phyloP scores from a whole-genome alignment of 2,329 filamentous ascomycete genomes.

The Lachnellula occidentalis region DNA sequence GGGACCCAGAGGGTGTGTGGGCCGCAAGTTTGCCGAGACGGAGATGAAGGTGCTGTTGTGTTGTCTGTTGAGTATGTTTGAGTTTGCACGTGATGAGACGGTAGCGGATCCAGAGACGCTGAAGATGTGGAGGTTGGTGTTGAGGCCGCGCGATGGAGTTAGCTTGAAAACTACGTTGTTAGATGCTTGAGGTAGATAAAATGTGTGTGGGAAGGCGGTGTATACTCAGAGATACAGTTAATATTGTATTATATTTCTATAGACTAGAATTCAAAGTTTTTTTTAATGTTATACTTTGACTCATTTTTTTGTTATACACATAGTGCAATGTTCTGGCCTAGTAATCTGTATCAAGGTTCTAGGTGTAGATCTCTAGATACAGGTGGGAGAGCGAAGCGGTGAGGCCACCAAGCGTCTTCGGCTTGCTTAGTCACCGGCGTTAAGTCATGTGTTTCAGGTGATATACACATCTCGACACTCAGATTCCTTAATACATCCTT shows the following conservation, averaged over 20 bases:
- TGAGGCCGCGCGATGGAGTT: constrained; percentile 40
- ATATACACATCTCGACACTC: too few relatives aligned
- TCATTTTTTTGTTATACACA: too few relatives aligned
- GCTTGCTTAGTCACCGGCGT: too few relatives aligned
- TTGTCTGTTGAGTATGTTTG: constrained; percentile 32
- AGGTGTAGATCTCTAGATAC: too few relatives aligned
- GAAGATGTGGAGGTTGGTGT: constrained; percentile 44
- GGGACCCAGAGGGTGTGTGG: constrained; percentile 32
- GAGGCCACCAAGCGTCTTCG: too few relatives aligned
- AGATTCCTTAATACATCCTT: too few relatives aligned
- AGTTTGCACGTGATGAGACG: constrained; percentile 32
- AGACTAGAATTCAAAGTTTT: too few relatives aligned
- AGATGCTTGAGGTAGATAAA: not conserved
- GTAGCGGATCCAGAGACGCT: constrained; percentile 38
- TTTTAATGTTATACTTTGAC: too few relatives aligned
- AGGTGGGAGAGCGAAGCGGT: too few relatives aligned
- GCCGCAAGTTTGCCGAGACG: constrained; percentile 32
- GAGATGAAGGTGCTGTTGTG: constrained; percentile 34
- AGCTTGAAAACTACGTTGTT: constrained; percentile 33
- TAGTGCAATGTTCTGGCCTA: too few relatives aligned
- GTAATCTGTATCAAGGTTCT: too few relatives aligned
- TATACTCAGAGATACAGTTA: not conserved
- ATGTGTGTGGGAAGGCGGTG: not conserved
- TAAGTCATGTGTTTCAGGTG: too few relatives aligned
- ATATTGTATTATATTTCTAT: not conserved